Evolutionary conservation across 2,329 filamentous ascomycete genomes (phyloP), one percentile per base, ranked within the genome.

Genomic region (Metarhizium sp.): DNA sequence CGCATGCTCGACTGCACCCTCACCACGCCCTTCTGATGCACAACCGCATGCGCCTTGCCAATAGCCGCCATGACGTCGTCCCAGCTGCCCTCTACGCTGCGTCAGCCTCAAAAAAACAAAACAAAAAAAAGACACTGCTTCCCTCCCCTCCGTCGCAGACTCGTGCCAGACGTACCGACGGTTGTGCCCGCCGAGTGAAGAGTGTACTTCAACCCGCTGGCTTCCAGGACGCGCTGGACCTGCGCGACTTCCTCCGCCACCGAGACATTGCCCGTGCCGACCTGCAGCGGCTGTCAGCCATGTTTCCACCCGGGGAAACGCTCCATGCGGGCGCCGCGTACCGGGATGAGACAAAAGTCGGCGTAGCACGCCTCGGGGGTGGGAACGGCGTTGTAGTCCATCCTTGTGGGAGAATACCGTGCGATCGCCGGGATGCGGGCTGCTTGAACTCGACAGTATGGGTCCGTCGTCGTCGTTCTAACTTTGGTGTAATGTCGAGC

Each of bases 151-250:
- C 3, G 25, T 25, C 25, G 25, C 25, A 25, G 25, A 25, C 25
- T 25, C 25, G 25, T 25, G 25, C 25, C 25, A 25, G 32, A 76
- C 85, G 57, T 75, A 94, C 90, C 91, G 55, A 97, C 81, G 0
- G 92, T 97, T 0, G 92, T 96, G 13, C 92, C 94, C 2, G 91
- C 92, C 30, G 89, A 92, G 73, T 97, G 92, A 90, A 97, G 94
- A 50, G 81, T 85, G 68, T 92, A 92, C 60, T 83, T 85, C 59
- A 97, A 71, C 2, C 90, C 90, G 62, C 87, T 94, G 54, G 82
- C 84, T 71, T 87, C 84, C 64, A 99, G 79, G 40, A 97, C 78
- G 56, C 86, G 84, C 74, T 97, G 92, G 42, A 97, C 90, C 59
- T 88, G 85, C 38, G 92, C 92, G 34, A 99, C 85, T 68, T 97